These are phyloP conservation scores for Diaporthe sp. DNA, from an alignment of 2,329 filamentous ascomycete species.

Conservation along the genomic window DNA sequence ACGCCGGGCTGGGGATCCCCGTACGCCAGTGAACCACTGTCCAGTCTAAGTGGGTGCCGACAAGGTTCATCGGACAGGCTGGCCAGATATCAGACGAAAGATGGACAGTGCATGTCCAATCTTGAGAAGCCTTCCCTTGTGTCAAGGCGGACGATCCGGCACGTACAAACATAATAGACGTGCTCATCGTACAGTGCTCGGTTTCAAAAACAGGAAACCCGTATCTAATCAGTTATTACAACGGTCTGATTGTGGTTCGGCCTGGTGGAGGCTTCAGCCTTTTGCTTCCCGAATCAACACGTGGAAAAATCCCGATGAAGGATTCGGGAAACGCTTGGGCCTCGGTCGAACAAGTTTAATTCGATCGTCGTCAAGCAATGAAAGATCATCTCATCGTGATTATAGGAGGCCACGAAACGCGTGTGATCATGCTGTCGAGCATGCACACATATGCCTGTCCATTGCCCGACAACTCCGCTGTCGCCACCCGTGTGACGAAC, in stretches of 20 bases:
- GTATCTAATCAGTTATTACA: background rate
- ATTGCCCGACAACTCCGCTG: background rate
- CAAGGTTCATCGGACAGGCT: slow-evolving; percentile 30
- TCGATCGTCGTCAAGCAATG: slow-evolving; percentile 1
- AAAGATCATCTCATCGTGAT: slow-evolving; percentile 14
- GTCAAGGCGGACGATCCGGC: slow-evolving; percentile 18
- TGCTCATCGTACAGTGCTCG: slow-evolving; percentile 4
- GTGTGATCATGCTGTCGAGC: slow-evolving; percentile 2
- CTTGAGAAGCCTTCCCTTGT: background rate
- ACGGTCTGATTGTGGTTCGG: slow-evolving; percentile 10
- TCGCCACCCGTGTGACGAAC: slow-evolving; percentile 27
- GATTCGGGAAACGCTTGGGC: slow-evolving; percentile 14
- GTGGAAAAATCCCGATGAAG: slow-evolving; percentile 26
- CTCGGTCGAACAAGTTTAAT: background rate
- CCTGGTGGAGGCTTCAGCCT: slow-evolving; percentile 21
- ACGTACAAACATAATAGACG: background rate
- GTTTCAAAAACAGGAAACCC: background rate
- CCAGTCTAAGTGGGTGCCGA: slow-evolving; percentile 21
- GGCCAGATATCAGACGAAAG: slow-evolving; percentile 35
- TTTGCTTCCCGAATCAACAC: slow-evolving; percentile 13
- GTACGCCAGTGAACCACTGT: slow-evolving; percentile 14
- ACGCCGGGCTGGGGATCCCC: slow-evolving; percentile 30
- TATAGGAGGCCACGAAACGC: background rate
- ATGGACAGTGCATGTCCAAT: background rate
- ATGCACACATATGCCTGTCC: slow-evolving; percentile 19